Evolutionary conservation across 306 rosid species (phyloP).

Genomic region (Ormosia emarginata): DNA sequence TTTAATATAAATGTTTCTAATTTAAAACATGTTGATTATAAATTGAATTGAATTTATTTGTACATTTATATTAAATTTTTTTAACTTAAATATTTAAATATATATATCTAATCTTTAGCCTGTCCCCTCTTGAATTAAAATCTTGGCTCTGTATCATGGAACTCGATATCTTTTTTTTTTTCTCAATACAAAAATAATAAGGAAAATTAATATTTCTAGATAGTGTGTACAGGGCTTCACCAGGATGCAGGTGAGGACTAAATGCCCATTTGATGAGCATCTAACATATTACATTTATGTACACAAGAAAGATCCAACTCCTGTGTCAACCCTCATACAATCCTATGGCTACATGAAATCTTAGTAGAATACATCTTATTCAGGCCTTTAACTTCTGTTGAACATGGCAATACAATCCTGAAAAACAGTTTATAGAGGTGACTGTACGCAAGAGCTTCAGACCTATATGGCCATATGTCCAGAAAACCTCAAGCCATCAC

Average conservation of each 20-base stretch:
- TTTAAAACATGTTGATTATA: too few relatives aligned
- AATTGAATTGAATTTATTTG: too few relatives aligned
- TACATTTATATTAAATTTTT: too few relatives aligned
- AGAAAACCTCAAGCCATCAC: slow-evolving; percentile 27
- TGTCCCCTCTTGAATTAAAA: too few relatives aligned
- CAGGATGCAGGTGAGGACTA: background rate
- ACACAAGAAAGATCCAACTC: slow-evolving; percentile 20
- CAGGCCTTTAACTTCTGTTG: slow-evolving; percentile 29
- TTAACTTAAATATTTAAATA: too few relatives aligned
- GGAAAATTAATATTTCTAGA: background rate
- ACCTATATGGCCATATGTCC: slow-evolving; percentile 25
- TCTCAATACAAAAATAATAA: background rate
- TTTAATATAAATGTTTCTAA: too few relatives aligned
- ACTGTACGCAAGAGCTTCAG: slow-evolving; percentile 14
- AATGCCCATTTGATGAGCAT: background rate
- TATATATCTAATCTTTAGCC: too few relatives aligned
- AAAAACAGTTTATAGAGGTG: slow-evolving; percentile 28
- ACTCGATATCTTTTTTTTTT: background rate
- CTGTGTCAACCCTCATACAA: slow-evolving; percentile 5
- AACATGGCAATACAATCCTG: slow-evolving; percentile 27
- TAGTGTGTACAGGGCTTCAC: background rate
- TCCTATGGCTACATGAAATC: slow-evolving; percentile 6
- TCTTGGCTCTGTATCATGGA: too few relatives aligned
- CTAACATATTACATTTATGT: slow-evolving; percentile 16
- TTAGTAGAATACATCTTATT: slow-evolving; percentile 36